These are phyloP conservation scores for Coemansia sp. DNA, from an alignment of 192 early-diverging fungal species.

Conservation along the genomic window DNA sequence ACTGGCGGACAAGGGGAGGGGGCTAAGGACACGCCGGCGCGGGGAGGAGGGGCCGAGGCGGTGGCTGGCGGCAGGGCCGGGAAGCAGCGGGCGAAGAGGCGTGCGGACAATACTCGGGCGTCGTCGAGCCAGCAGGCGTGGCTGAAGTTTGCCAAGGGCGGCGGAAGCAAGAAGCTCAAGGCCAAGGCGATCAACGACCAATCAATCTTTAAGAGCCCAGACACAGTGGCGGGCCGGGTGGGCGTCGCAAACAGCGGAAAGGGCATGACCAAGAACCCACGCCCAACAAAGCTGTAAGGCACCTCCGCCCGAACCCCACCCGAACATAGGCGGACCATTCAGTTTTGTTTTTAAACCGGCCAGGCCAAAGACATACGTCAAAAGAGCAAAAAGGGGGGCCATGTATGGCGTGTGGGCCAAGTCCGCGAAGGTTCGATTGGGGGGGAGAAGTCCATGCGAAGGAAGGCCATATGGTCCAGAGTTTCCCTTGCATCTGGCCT, in stretches of 20 bases:
- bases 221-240: constrained; percentile 32
- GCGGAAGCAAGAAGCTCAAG: constrained; percentile 33
- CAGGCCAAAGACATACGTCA: too few relatives aligned
- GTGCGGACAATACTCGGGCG: constrained; percentile 3
- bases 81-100: constrained; percentile 8
- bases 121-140: constrained; percentile 38
- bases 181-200: constrained; percentile 43
- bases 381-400: too few relatives aligned
- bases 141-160: constrained; percentile 39
- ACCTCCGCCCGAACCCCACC: too few relatives aligned
- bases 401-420: too few relatives aligned
- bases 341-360: too few relatives aligned
- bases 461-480: too few relatives aligned
- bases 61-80: constrained; percentile 12
- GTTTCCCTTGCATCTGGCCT: too few relatives aligned
- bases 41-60: too few relatives aligned
- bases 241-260: constrained; percentile 40
- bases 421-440: too few relatives aligned
- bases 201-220: constrained; percentile 48
- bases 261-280: constrained; percentile 36
- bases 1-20: neutral
- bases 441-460: too few relatives aligned
- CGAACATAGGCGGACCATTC: too few relatives aligned
- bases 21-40: too few relatives aligned
- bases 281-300: neutral